A percentile compares a stretch with the other conserved stretches of the same genome.
phyloP scores from a whole-genome alignment of 2,329 filamentous ascomycete genomes.

The Colletotrichum sidae region DNA sequence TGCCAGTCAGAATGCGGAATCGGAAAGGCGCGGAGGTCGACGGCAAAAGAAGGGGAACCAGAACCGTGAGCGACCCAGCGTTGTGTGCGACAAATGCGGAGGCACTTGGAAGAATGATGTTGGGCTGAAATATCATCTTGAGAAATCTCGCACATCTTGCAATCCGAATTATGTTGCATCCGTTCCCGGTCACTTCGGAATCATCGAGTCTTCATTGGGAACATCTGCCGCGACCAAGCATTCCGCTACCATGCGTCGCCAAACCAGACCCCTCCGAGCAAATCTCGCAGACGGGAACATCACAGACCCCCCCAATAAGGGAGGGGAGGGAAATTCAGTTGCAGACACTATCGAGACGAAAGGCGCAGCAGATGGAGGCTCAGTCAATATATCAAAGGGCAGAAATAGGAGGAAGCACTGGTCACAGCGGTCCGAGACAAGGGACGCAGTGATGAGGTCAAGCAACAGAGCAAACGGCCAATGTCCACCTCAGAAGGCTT shows the following conservation, averaged over 20 bases:
- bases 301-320: no score
- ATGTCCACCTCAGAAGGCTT: neutral
- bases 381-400: no score
- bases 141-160: conserved; percentile 65
- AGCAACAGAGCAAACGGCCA: neutral
- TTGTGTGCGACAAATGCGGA: conserved; percentile 64
- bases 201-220: no score
- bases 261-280: conserved; percentile 8
- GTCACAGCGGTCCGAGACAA: no score
- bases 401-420: neutral
- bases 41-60: conserved; percentile 20
- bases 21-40: conserved; percentile 16
- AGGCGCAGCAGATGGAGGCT: no score
- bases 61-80: conserved; percentile 38
- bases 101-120: conserved; percentile 68
- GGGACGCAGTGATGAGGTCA: no score
- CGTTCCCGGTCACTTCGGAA: conserved; percentile 12
- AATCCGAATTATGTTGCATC: conserved; percentile 59
- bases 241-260: conserved; percentile 1
- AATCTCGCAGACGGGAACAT: neutral
- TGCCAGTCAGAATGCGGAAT: neutral
- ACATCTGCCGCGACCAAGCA: neutral
- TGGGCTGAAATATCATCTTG: conserved; percentile 69
- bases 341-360: no score
- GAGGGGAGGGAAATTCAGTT: no score